Base-by-base conservation (phyloP, 2,329 filamentous ascomycete species). In the Colletotrichum spinosum region DNA sequence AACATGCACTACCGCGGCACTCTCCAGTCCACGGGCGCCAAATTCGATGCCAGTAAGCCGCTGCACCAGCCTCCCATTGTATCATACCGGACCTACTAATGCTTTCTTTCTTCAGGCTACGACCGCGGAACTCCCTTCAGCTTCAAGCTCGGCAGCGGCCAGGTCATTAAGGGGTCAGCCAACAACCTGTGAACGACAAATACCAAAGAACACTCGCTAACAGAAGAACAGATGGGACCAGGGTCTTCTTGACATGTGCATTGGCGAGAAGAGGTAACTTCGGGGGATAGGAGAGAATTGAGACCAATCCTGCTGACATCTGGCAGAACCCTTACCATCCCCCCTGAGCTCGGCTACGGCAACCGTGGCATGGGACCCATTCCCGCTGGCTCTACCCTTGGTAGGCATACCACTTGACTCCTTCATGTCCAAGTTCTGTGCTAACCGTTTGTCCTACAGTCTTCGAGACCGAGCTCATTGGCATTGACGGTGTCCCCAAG, bases 201-300 rank as follows among this genome's bases (percentile, higher is more conserved):
- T 44, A 38, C 15, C 6, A 25, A 25, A 8, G 37, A 1, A 17
- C 5, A 8, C 41, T 45, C 63, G 46, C 70, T 72, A 71, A 72
- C 71, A 15, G 68, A 44, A 34, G 33, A 59, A 49, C 68, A 92
- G 90, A 75, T 97, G 94, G 95, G 95, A 98, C 73, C 80, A 97
- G 76, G 95, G 95, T 54, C 86, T 98, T 44, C 72, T 96, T 58
- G 92, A 92, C 74, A 97, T 98, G 94, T 98, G 96, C 80, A 91
- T 97, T 72, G 95, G 96, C 68, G 95, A 98, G 84, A 95, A 94
- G 84, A 88, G 86, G 84, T 83, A 72, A 79, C 71, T 41, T 52
- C 25, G 25, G 4, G 64, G 46, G 44, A 10, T n/a, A 17, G 42
- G 35, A 35, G 15, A n/a, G 25, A 25, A n/a, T 15, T n/a, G 34